Base-by-base conservation (phyloP, 1,284 basidiomycete species). In the Tranzscheliella williamsii region DNA sequence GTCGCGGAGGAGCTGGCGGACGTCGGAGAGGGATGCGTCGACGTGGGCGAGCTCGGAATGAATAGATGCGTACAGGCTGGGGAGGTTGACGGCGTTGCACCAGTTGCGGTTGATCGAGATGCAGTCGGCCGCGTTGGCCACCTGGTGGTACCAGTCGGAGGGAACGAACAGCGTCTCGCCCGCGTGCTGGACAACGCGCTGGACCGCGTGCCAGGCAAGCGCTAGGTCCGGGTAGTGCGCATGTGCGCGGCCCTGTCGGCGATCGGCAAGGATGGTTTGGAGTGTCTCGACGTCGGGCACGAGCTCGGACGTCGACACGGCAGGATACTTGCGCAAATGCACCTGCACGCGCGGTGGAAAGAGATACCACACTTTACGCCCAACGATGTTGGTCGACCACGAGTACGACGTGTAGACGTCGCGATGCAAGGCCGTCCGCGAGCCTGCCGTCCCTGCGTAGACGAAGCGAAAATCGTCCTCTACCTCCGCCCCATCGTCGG, bases 341-440 rank as follows among this genome's bases (percentile, higher is more conserved):
- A 70, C 62, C 1, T 79, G 66, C 11, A 65, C 49, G 0, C 62
- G 66, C 0, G 84, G 83, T 6, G 81, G 80, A 48, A 83, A 82
- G 4, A 85, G 66, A 71, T 79, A 80, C 84, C 84, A 85, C 6
- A 77, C 45, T 57, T 85, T 85, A 6, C 79, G 66, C 0, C 84
- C 84, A 15, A 80, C 76, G 5, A 84, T 67, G 62, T 85, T 84
- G 3, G 82, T 82, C 5, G 81, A 82, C 81, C 83, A 84, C 15
- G 82, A 83, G 66, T 84, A 84, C 12, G 81, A 82, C 4, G 78
- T 80, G 68, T 84, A 74, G 58, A 47, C 72, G 30, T 76, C 74
- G 16, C 70, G 50, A 35, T 75, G 73, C 0, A 76, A 52, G 4
- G 49, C 40, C 1, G 73, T 74, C 5, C 27, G 33, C 0, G 67